Conservation (phyloP, 2,329 filamentous ascomycete genomes). For the Cadophora sp. region DNA sequence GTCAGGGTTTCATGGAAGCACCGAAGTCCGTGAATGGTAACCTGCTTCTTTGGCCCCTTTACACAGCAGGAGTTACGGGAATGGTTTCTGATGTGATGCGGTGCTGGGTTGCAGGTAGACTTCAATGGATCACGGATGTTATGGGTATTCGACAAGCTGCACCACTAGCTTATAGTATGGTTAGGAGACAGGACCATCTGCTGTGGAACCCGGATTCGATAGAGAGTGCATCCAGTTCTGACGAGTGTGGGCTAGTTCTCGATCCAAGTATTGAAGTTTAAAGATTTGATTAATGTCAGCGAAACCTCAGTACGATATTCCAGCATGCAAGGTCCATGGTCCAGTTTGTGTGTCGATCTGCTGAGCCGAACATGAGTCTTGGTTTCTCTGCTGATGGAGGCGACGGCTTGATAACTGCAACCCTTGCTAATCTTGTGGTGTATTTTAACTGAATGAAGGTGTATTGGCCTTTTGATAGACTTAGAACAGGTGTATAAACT, state of each 20-base stretch:
- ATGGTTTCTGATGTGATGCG: conserved; percentile 38
- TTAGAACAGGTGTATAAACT: no score
- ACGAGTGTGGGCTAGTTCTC: not conserved
- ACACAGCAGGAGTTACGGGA: conserved; percentile 34
- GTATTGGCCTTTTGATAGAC: no score
- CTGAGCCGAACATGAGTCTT: no score
- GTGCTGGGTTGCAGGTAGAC: conserved; percentile 37
- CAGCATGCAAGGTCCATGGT: not conserved
- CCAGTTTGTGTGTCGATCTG: not conserved
- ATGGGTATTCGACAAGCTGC: conserved; percentile 40
- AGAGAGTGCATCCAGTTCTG: not conserved
- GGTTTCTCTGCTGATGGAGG: no score
- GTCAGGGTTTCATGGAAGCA: not conserved
- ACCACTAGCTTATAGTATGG: conserved; percentile 32
- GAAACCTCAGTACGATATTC: not conserved
- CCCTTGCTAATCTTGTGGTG: no score
- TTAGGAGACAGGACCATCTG: conserved; percentile 23
- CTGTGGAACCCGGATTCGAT: conserved; percentile 14
- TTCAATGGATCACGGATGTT: conserved; percentile 37
- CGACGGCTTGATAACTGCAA: no score
- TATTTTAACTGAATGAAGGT: no score
- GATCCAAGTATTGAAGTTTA: not conserved
- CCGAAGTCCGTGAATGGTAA: conserved; percentile 37
- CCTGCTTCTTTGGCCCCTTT: conserved; percentile 41
- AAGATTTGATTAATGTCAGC: not conserved